Evolutionary conservation across 2,329 filamentous ascomycete genomes (phyloP), one percentile per base, ranked within the genome.

Genomic region (Sporothrix pseudoabietina): DNA sequence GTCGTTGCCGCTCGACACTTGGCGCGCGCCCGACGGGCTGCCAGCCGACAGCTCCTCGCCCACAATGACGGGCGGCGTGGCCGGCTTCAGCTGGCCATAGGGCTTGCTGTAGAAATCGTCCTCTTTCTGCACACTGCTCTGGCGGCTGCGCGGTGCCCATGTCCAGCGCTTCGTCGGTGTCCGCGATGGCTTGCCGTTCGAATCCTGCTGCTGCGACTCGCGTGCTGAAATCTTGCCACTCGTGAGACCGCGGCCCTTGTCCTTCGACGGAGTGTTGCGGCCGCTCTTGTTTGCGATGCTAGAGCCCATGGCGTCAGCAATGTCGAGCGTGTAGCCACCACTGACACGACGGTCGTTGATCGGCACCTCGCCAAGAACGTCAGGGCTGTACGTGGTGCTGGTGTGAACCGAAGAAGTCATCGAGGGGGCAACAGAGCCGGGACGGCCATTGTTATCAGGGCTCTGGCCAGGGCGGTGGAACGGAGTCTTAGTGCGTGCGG

Each of bases 1-100:
- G 78, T 91, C 89, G 74, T 87, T 88, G 1, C 88, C 89, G 5
- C 86, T 87, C 14, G 87, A 89, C 4, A 89, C 83, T 78, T 90
- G 88, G 65, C 88, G 82, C 35, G 79, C 81, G 30, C 76, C 78
- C 16, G 83, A 85, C 35, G 78, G 76, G 39, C 61, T 52, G 6
- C 35, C 35, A 19, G 61, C n/a, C 9, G 30, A 57, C 44, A 71
- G 41, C 4, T 74, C 72, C 44, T 78, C 79, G 16, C 85, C 86
- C 14, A 89, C 78, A 76, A 88, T 83, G 16, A 88, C 78, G 0
- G 88, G 88, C 39, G 87, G 86, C 6, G 86, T 87, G 0, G 81
- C 85, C 3, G 85, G 78, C 77, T 84, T 85, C 63, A 90, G 81
- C 68, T 87, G 84, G n/a, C 87, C 87, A 76, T 91, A 90, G n/a